Conservation (phyloP, 2,329 filamentous ascomycete genomes). For the Aureobasidium sp. region DNA sequence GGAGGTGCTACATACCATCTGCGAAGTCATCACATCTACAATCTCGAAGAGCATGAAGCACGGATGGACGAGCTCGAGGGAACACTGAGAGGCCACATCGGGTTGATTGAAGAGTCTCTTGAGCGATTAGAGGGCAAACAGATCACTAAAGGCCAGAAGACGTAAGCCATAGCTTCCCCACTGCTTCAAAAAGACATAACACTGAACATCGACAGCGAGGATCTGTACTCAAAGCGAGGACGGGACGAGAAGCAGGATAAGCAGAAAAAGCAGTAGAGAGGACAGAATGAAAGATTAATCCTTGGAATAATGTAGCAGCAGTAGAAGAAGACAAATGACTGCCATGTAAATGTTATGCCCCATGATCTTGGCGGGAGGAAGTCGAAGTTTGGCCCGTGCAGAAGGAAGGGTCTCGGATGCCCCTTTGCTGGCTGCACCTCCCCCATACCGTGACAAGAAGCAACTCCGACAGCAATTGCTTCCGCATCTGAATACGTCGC, state of each 20-base stretch:
- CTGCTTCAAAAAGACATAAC: background rate
- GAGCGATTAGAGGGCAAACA: slow-evolving; percentile 37
- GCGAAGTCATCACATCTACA: slow-evolving; percentile 32
- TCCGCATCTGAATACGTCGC: background rate
- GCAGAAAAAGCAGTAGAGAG: slow-evolving; percentile 12
- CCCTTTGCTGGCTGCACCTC: slow-evolving; percentile 13
- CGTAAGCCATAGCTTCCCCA: slow-evolving; percentile 23
- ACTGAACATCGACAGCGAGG: slow-evolving; percentile 18
- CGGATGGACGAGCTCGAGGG: slow-evolving; percentile 43
- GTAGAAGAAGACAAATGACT: background rate
- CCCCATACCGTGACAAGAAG: slow-evolving; percentile 7
- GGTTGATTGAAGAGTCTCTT: slow-evolving; percentile 40
- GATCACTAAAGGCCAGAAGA: slow-evolving; percentile 31
- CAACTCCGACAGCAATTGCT: slow-evolving; percentile 1
- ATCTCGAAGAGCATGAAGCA: slow-evolving; percentile 42
- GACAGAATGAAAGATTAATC: background rate
- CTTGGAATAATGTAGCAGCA: too few species aligned
- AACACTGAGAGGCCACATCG: slow-evolving; percentile 41
- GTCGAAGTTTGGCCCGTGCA: slow-evolving; percentile 1
- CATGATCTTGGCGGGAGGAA: slow-evolving; percentile 1
- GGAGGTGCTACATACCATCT: slow-evolving; percentile 18
- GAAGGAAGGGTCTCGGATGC: slow-evolving; percentile 8
- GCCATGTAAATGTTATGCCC: slow-evolving; percentile 1
- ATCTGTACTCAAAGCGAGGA: slow-evolving; percentile 25
- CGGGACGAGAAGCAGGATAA: slow-evolving; percentile 21